Conservation (phyloP, 2,329 filamentous ascomycete genomes). For the Fusarium subtropicale region DNA sequence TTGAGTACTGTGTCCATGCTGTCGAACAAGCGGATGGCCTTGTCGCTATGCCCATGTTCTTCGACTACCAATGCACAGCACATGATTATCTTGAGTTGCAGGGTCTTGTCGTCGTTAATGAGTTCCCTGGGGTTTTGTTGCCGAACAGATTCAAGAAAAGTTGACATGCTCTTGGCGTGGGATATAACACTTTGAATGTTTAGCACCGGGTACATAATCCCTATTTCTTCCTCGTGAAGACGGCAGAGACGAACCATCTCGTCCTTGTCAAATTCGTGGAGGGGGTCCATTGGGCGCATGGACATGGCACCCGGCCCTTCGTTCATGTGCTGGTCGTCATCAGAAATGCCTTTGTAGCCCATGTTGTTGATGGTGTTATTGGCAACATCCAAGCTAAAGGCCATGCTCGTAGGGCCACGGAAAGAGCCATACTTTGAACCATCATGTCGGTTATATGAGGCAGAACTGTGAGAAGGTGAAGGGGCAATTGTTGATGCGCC, state of each 20-base stretch:
- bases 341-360: constrained; percentile 78
- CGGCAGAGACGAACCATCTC: constrained; percentile 83
- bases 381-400: constrained; percentile 87
- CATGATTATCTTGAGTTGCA: constrained; percentile 84
- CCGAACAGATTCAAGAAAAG: constrained; percentile 72
- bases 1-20: constrained; percentile 80
- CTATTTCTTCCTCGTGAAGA: constrained; percentile 89
- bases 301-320: constrained; percentile 37
- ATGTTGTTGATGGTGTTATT: constrained; percentile 89
- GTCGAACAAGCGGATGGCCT: constrained; percentile 78
- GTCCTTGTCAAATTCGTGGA: constrained; percentile 81
- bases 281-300: constrained; percentile 71
- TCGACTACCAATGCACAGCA: constrained; percentile 83
- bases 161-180: constrained; percentile 76
- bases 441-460: constrained; percentile 55
- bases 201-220: constrained; percentile 90
- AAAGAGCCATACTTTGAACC: constrained; percentile 72
- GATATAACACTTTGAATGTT: constrained; percentile 77
- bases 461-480: constrained; percentile 58
- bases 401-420: constrained; percentile 85
- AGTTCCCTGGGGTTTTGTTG: constrained; percentile 51
- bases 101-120: constrained; percentile 66
- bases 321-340: constrained; percentile 64
- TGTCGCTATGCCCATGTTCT: constrained; percentile 80
- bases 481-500: constrained; percentile 52